Evolutionary conservation across 129 eudicot species (phyloP), one percentile per base, ranked within the genome.

Genomic region (Ambrosia trifida): DNA sequence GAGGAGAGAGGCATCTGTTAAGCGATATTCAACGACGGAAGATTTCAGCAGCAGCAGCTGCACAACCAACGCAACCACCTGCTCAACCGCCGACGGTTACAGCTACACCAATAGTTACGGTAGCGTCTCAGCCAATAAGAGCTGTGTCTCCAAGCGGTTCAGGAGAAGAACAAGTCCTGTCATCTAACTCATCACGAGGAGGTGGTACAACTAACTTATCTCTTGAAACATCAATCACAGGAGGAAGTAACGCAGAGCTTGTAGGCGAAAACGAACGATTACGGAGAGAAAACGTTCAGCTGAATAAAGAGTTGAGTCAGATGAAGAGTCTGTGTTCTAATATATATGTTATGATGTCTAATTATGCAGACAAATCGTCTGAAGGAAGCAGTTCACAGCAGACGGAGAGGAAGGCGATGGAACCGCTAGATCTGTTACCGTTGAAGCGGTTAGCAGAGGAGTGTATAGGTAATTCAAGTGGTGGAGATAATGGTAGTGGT

Each of bases 11-110:
- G 32, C 85, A 70, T 2, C 81, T 87, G n/a, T 64, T 95, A 10
- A 67, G 88, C 50, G 97, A 90, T 38, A 95, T 95, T 16, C 98
- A 89, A 81, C 98, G 98, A 35, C 92, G 98, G 69, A 93, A 93
- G 66, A 72, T 86, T 0, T 20, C 76, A 4, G 12, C 64, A 2
- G 28, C 81, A 12, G 30, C 76, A 4, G 12, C 64, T 1, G 33
- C 81, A 13, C 13, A 81, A 11, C 24, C 78, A 3, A 28, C 79
- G 0, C 73, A 81, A 4, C 40, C 65, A 32, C 63, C 72, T 1
- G 72, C 65, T 13, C 54, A 84, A 1, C 19, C 76, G 13, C 41
- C 82, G 11, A 74, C 79, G 0, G 64, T 79, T 18, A 65, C 76
- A 57, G 19, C 73, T 13, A 5, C 72, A 1, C 74, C 53, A 63